Evolutionary conservation across 805 yeast species (phyloP).

Genomic region (Pachysolen tannophilus): DNA sequence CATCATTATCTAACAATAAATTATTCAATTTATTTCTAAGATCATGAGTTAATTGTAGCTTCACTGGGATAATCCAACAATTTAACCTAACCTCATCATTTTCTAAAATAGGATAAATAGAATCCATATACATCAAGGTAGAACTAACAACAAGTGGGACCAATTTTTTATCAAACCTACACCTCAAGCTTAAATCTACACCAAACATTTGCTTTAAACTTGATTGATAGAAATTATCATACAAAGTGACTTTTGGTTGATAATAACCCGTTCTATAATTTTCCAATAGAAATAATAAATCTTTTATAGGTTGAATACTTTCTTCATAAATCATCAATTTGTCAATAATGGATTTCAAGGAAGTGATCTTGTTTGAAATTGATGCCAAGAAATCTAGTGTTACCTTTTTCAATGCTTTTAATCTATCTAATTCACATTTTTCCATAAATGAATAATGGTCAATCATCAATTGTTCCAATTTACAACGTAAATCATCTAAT

Average conservation of each 20-base stretch:
- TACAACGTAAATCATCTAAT: conserved; percentile 62
- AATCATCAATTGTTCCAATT: conserved; percentile 62
- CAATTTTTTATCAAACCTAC: conserved; percentile 61
- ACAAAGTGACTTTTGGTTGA: conserved; percentile 61
- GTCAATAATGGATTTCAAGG: conserved; percentile 52
- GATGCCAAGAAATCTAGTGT: conserved; percentile 65
- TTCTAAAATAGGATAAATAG: conserved; percentile 57
- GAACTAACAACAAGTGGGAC: conserved; percentile 65
- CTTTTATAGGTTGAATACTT: conserved; percentile 61
- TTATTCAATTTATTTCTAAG: conserved; percentile 48
- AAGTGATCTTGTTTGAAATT: conserved; percentile 50
- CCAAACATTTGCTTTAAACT: conserved; percentile 71
- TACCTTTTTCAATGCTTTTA: conserved; percentile 68
- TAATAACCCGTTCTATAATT: conserved; percentile 69
- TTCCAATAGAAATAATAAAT: conserved; percentile 57
- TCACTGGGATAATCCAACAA: conserved; percentile 63
- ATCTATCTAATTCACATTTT: conserved; percentile 72
- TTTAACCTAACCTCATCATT: conserved; percentile 62
- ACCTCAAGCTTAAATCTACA: conserved; percentile 61
- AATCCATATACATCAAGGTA: conserved; percentile 59
- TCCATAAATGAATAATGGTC: conserved; percentile 75
- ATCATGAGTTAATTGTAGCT: conserved; percentile 51
- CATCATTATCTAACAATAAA: conserved; percentile 17
- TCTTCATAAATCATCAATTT: conserved; percentile 59
- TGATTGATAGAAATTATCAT: conserved; percentile 74